Evolutionary conservation across 2,329 filamentous ascomycete species (phyloP), one percentile per base, ranked within the genome.

Genomic region (Paradendryphiella salina): DNA sequence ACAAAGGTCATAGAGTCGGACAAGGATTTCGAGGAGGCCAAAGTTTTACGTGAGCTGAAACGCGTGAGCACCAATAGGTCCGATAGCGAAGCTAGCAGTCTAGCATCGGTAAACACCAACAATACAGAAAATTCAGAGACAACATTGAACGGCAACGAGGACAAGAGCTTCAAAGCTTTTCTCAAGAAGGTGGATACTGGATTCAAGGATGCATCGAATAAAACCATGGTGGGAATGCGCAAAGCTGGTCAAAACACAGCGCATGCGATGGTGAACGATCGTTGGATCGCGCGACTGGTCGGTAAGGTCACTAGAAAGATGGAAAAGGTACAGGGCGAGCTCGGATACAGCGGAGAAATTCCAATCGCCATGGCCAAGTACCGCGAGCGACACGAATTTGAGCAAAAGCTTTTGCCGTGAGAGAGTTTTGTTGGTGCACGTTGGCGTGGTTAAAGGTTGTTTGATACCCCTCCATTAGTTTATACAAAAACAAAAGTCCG

Each of bases 1-100:
- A 81, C 76, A n/a, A 82, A 82, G 54, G 74, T 82, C 31, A 79
- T 82, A 37, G 80, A 82, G 57, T 67, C 78, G 20, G 79, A 82
- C 57, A 80, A 77, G 50, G 75, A 75, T 15, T 67, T 72, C 20
- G 74, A 76, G 43, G 73, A 74, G 26, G 63, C 63, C n/a, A 63
- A 63, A 14, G 55, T 68, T 14, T 46, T 56, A 40, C 64, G 62
- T 6, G 60, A 67, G 51, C 26, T 68, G 61, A 58, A 67, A 53
- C 49, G 69, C 56, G 35, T 69, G 63, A 50, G 61, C 43, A 53
- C 59, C 11, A 50, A 56, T 15, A 54, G 52, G 28, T 59, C 64
- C 26, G 59, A 62, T 29, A 64, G 49, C 34, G 61, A 65, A 14
- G 55, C 55, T 9, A 61, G 62, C 21, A 66, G 60, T 43, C 40